Evolutionary conservation across 2,329 filamentous ascomycete species (phyloP).

Genomic region (Pyrenochaeta sp.): DNA sequence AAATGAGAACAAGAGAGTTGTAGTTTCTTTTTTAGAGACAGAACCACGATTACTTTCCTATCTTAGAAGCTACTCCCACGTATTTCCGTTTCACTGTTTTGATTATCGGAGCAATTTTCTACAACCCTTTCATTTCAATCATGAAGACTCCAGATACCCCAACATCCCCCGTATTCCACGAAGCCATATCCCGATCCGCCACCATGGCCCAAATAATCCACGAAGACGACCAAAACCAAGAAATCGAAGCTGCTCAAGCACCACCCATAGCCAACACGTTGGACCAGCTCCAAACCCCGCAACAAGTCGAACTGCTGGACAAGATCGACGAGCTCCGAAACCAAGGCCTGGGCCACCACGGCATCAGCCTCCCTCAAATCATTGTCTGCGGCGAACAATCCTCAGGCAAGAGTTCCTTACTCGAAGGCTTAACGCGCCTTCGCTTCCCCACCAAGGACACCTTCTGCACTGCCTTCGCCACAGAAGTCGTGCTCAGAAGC

Average conservation of each 20-base stretch:
- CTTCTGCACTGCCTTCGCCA: constrained; percentile 68
- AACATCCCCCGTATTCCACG: constrained; percentile 4
- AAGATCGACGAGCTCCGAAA: constrained; percentile 58
- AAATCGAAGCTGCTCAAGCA: too few species aligned
- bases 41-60: too few species aligned
- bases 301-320: constrained; percentile 57
- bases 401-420: constrained; percentile 40
- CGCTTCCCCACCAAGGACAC: constrained; percentile 64
- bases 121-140: not conserved
- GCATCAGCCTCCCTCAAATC: constrained; percentile 44
- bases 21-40: too few species aligned
- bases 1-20: too few species aligned
- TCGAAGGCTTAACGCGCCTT: constrained; percentile 57
- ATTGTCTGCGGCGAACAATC: constrained; percentile 43
- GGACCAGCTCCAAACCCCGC: constrained; percentile 33
- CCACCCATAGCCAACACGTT: too few species aligned
- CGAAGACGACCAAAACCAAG: too few species aligned
- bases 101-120: too few species aligned
- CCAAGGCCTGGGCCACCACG: constrained; percentile 32
- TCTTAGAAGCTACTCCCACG: too few species aligned
- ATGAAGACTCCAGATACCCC: too few species aligned
- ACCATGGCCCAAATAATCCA: constrained; percentile 16
- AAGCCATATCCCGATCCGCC: constrained; percentile 1
- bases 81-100: too few species aligned
- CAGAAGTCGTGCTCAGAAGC: constrained; percentile 64